A percentile compares a stretch with the other conserved stretches of the same genome.
phyloP scores from a whole-genome alignment of 2,329 filamentous ascomycete species.

The Aspergillus pseudonomiae region DNA sequence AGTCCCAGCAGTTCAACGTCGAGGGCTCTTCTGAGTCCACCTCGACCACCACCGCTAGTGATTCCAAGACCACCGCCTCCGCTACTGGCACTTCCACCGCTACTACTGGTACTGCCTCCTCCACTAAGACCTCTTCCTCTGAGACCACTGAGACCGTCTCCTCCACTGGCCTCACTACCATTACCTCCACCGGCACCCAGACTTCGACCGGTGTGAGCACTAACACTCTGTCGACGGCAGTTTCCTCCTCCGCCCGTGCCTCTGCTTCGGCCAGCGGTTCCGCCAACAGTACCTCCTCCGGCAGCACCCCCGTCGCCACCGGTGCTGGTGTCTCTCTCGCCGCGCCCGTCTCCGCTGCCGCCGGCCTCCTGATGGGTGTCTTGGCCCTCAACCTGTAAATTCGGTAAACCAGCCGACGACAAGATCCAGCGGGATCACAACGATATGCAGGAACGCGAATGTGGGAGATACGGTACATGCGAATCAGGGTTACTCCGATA shows the following conservation, averaged over 20 bases:
- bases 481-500: neutral
- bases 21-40: constrained; percentile 20
- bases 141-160: constrained; percentile 14
- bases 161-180: constrained; percentile 15
- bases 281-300: constrained; percentile 8
- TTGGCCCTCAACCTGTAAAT: constrained; percentile 16
- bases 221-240: constrained; percentile 11
- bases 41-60: constrained; percentile 20
- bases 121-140: constrained; percentile 13
- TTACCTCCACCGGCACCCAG: neutral
- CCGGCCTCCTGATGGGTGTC: constrained; percentile 26
- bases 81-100: constrained; percentile 12
- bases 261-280: neutral
- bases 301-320: neutral
- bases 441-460: neutral
- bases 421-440: neutral
- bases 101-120: constrained; percentile 16
- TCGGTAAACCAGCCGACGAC: too few relatives aligned
- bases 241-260: constrained; percentile 6
- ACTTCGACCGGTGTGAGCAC: constrained; percentile 13
- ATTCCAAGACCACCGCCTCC: constrained; percentile 15
- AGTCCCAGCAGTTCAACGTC: constrained; percentile 41
- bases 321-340: constrained; percentile 17
- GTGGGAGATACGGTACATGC: neutral
- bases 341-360: constrained; percentile 17